phyloP scores from a whole-genome alignment of 805 yeast species.

The Candida fluviatilis region DNA sequence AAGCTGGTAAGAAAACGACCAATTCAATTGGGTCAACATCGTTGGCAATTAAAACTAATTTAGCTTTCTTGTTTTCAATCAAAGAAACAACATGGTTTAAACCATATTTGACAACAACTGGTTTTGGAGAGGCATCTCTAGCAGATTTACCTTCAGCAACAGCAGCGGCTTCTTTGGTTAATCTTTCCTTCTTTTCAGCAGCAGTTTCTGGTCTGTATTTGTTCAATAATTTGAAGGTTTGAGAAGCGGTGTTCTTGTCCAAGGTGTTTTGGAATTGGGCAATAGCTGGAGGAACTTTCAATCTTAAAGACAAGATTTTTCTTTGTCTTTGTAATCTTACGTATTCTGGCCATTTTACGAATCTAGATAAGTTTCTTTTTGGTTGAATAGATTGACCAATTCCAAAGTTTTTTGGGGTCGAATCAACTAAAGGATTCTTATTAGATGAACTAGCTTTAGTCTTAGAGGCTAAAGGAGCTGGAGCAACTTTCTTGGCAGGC shows the following conservation, averaged over 20 bases:
- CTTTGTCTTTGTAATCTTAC: slow-evolving; percentile 98
- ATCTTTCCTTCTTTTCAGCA: slow-evolving; percentile 98
- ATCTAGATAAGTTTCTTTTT: slow-evolving; percentile 94
- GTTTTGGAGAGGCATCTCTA: slow-evolving; percentile 95
- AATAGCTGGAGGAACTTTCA: slow-evolving; percentile 98
- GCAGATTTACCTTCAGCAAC: slow-evolving; percentile 97
- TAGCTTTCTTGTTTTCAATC: slow-evolving; percentile 97
- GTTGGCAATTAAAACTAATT: slow-evolving; percentile 94
- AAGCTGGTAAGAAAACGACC: slow-evolving; percentile 96
- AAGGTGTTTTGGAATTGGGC: slow-evolving; percentile 94
- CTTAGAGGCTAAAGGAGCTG: slow-evolving; percentile 94
- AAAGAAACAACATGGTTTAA: slow-evolving; percentile 97
- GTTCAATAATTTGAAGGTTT: slow-evolving; percentile 95
- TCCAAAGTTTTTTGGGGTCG: slow-evolving; percentile 91
- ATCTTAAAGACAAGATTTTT: slow-evolving; percentile 91
- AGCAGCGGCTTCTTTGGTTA: slow-evolving; percentile 98
- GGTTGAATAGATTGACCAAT: slow-evolving; percentile 95
- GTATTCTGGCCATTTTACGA: slow-evolving; percentile 99
- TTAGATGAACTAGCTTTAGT: slow-evolving; percentile 28
- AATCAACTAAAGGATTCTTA: slow-evolving; percentile 83
- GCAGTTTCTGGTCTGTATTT: slow-evolving; percentile 98
- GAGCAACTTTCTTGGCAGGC: slow-evolving; percentile 89
- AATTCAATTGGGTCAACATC: slow-evolving; percentile 99
- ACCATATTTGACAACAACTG: slow-evolving; percentile 96
- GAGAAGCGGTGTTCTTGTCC: slow-evolving; percentile 99